Evolutionary conservation across 345 rosid genomes (phyloP), one percentile per base, ranked within the genome.

Genomic region (Eucalyptus sp.): DNA sequence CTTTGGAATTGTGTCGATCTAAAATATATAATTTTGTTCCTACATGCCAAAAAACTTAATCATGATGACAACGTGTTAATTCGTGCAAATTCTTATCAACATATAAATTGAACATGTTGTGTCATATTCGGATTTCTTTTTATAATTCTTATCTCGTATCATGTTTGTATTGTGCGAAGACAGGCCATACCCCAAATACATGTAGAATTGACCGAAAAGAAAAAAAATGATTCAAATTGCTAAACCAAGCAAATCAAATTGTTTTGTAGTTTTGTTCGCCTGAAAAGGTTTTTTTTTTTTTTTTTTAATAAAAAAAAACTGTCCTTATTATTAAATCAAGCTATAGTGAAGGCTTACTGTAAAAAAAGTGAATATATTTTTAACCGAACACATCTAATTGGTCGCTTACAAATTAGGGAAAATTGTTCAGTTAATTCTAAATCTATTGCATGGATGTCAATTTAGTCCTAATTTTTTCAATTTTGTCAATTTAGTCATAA

Each of bases 401-500:
- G 27, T 37, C 27, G 48, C 29, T 41, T 3, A 76, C 8, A 76
- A 37, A 56, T 22, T 56, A 56, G 29, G 29, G 6, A 56, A 56
- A 56, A 10, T 0, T 22, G 1, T 56, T 7, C 13, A 56, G 2
- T 56, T 10, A 9, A 1, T 56, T 29, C 0, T 56, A 56, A 56
- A 56, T 22, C 13, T 56, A 56, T 56, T 56, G 6, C 1, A 24
- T 0, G 29, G 3, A 56, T 56, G 62, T 24, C 13, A 24, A 24
- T 56, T 24, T 0, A 2, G 1, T 56, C 6, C 0, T 56, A 9
- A 24, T 22, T 56, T 56, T 56, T 56, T 56, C 3, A 56, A 56
- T 56, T 56, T 56, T 56, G 1, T 25, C 12, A 24, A 56, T 22
- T 56, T 56, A 24, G 6, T 24, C 1, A 56, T 24, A 56, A 22